Conservation (phyloP, 768 basidiomycete species). For the Hirschioporus abietinus region DNA sequence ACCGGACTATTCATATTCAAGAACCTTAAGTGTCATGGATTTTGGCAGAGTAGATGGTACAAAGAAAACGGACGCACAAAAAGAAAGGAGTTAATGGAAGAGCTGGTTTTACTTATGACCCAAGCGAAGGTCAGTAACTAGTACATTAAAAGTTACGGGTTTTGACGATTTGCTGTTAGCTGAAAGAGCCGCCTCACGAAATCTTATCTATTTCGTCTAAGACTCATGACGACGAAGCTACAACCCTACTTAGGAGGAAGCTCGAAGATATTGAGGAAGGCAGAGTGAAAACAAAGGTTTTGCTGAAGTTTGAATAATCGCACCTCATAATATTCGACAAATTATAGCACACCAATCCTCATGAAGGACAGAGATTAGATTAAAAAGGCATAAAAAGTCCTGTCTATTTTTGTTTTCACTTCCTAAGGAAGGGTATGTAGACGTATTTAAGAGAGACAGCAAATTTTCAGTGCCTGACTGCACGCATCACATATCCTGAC, state of each 20-base stretch:
- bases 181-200: constrained; percentile 65
- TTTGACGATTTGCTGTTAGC: constrained; percentile 30
- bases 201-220: constrained; percentile 43
- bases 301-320: background rate
- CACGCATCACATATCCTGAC: too few relatives aligned
- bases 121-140: constrained; percentile 41
- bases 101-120: constrained; percentile 48
- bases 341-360: too few relatives aligned
- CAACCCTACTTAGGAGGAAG: background rate
- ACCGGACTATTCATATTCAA: constrained; percentile 83
- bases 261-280: background rate
- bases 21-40: constrained; percentile 69
- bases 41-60: constrained; percentile 78
- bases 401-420: too few relatives aligned
- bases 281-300: background rate
- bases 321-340: too few relatives aligned
- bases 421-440: too few relatives aligned
- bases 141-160: background rate
- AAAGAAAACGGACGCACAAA: constrained; percentile 40
- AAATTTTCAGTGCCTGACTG: too few relatives aligned
- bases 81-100: constrained; percentile 44
- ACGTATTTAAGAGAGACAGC: too few relatives aligned
- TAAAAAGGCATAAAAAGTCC: too few relatives aligned
- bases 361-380: too few relatives aligned
- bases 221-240: background rate